These are phyloP conservation scores for Ophiocordyceps camponoti-saundersi DNA, from an alignment of 2,329 filamentous ascomycete species.

Conservation along the genomic window DNA sequence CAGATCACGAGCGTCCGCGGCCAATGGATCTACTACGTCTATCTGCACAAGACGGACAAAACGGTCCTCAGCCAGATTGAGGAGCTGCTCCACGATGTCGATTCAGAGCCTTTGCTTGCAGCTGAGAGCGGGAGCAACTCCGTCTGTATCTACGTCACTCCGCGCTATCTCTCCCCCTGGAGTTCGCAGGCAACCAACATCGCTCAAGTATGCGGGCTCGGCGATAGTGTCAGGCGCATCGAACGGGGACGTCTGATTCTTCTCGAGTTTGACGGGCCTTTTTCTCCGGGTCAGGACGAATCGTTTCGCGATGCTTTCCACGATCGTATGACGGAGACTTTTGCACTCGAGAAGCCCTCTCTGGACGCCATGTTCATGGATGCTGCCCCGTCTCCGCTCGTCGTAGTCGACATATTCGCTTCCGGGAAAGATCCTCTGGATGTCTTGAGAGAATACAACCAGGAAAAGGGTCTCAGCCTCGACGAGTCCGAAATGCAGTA, in stretches of 20 bases:
- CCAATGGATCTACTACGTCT: conserved; percentile 50
- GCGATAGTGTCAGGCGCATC: conserved; percentile 53
- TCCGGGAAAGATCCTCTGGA: conserved; percentile 47
- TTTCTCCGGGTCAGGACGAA: conserved; percentile 26
- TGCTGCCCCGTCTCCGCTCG: conserved; percentile 41
- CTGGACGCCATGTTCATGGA: conserved; percentile 67
- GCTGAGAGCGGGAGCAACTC: conserved; percentile 23
- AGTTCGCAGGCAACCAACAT: conserved; percentile 93
- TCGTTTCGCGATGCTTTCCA: conserved; percentile 56
- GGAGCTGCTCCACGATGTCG: conserved; percentile 26
- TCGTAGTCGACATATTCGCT: conserved; percentile 58
- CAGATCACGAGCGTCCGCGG: conserved; percentile 32
- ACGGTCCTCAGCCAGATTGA: conserved; percentile 26
- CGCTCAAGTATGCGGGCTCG: conserved; percentile 75
- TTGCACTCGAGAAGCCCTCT: conserved; percentile 50
- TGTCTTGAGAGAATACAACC: conserved; percentile 69
- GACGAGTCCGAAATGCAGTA: conserved; percentile 87
- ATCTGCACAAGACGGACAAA: conserved; percentile 31
- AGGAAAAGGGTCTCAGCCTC: conserved; percentile 66
- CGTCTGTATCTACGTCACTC: conserved; percentile 54
- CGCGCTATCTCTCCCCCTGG: conserved; percentile 87
- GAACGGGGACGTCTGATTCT: conserved; percentile 74
- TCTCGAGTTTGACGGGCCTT: conserved; percentile 37
- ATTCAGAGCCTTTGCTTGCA: conserved; percentile 9
- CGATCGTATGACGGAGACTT: conserved; percentile 90